Evolutionary conservation across 345 rosid species (phyloP), one percentile per base, ranked within the genome.

Genomic region (Microthlaspi erraticum): DNA sequence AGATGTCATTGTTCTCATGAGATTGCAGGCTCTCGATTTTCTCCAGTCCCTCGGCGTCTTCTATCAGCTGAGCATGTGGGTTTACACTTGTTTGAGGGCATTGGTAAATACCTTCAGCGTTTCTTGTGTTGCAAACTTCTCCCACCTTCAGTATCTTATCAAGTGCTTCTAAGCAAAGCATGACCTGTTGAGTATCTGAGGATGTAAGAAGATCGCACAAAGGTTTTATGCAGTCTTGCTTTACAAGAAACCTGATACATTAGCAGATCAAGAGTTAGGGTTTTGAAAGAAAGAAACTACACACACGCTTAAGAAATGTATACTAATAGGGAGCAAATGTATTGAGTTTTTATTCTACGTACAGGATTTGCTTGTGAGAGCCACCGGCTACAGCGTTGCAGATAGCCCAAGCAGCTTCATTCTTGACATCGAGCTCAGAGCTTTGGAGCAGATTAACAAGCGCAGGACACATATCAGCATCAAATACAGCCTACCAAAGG

Each of bases 61-160:
- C 84, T 18, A 84, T 81, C 73, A 84, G 62, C 55, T 81, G 87
- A 39, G 83, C 83, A 68, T 83, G 84, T 12, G 69, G 76, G 74
- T 84, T 84, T 52, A 81, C 78, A 49, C 48, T 64, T 39, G 75
- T 57, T 41, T 63, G 49, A 63, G 60, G 38, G 39, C 70, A 63
- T 63, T 63, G 70, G 58, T 63, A 76, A 46, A 69, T 10, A 52
- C 87, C 84, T n/a, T 72, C 77, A 67, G 20, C 51, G 32, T 46
- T 51, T 62, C 79, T 71, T 29, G 57, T 76, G 77, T 67, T 70
- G 73, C 75, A 79, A 26, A 80, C 83, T 77, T 84, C 84, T 61
- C 91, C 91, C 19, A 80, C 80, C 80, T 83, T 84, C 74, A 84
- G 74, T 64, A 81, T 78, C 52, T 82, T 86, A 34, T 86, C 84